Evolutionary conservation across 768 basidiomycete species (phyloP), one percentile per base, ranked within the genome.

Genomic region (Cystofilobasidium capitatum): DNA sequence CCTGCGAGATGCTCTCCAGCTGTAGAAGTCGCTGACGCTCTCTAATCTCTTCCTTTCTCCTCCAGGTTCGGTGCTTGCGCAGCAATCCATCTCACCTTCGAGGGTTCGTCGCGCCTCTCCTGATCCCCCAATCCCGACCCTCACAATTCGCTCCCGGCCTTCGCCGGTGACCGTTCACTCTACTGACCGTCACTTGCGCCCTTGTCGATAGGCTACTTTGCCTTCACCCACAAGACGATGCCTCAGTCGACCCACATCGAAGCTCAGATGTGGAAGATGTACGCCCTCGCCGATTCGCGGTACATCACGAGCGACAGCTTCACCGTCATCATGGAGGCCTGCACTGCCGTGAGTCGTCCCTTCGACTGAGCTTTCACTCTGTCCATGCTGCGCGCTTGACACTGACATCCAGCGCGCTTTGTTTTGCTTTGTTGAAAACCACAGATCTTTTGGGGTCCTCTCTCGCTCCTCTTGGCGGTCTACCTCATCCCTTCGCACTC

Each of bases 231-330:
- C 45, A 16, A 37, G 36, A 39, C 57, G 31, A 69, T 69, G 58
- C 31, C 61, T 9, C 33, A 33, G 26, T 69, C 68, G 4, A 64
- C 33, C 3, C 31, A 51, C 45, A 29, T 59, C 10, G 49, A 55
- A 40, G 58, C 62, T 7, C 54, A 69, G 49, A 69, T 69, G 68
- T 69, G 68, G 68, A 69, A 69, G 62, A 69, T 69, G 68, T 69
- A 69, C 45, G 31, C 63, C 6, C 63, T 69, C 40, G 29, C 58
- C 26, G 62, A 69, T 58, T 59, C 58, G 26, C 68, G 68, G 14
- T 69, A 69, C 57, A 60, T 64, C 62, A 54, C 33, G 14, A 57
- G 44, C n/a, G 68, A 69, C n/a, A 58, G 62, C 22, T 69, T 69
- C 49, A 64, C 62, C 20, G 55, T 59, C 17, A 20, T 63, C 14